Evolutionary conservation across 208 protist genomes (phyloP), one percentile per base, ranked within the genome.

Genomic region (Leptomonas pyrrhocoris): DNA sequence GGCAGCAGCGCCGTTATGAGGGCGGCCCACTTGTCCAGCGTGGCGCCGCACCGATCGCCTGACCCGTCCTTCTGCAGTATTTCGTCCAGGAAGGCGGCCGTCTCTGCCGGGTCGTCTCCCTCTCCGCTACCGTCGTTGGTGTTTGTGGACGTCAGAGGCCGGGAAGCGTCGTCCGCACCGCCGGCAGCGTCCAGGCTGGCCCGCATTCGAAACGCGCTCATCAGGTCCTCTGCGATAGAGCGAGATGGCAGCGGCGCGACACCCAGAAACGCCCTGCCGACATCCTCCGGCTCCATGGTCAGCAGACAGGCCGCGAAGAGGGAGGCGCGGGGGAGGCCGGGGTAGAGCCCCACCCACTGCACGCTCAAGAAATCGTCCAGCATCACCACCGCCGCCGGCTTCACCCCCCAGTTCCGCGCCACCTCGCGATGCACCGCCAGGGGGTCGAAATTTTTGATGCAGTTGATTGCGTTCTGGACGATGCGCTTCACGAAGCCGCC

Each of bases 401-500:
- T 95, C 30, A 95, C 83, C 43, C 88, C 85, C 68, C 85, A 88
- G 81, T 97, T 96, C 27, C 48, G 65, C 19, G 92, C 88, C 50
- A 96, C 82, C 65, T 96, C 85, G 12, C 70, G 51, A 54, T 96
- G 81, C 31, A 96, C 50, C 23, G 79, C 83, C 1, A 94, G 67
- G 19, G 73, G 68, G 50, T 93, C 72, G 19, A 74, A 68, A 21
- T 74, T 55, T 57, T 88, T 93, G 54, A 89, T 73, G 61, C 54
- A 59, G 23, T 30, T 43, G 65, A 94, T 72, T 16, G 83, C 78
- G 57, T 82, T 87, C 71, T 93, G 85, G 62, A 92, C 81, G 25
- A 96, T 69, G 27, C 56, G 34, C 78, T 93, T 93, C 45, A 93
- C 81, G 43, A 94, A 83, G 45, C 62, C 63, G 25, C 85, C 86